These are phyloP conservation scores for Pseudogymnoascus sp. DNA, from an alignment of 2,329 filamentous ascomycete species.

Conservation along the genomic window DNA sequence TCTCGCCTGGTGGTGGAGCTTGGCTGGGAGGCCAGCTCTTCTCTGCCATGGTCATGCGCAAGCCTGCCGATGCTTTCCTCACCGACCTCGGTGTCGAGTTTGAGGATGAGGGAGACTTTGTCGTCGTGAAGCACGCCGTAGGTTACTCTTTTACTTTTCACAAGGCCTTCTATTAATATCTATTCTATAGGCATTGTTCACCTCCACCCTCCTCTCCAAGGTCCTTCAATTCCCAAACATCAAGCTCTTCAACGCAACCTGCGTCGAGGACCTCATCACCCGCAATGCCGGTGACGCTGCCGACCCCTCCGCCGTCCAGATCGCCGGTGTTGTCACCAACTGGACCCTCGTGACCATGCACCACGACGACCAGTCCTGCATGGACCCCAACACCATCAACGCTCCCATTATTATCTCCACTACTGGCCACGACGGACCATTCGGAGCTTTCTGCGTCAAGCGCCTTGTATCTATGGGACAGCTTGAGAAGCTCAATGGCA, in stretches of 20 bases:
- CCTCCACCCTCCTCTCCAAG: slow-evolving; percentile 73
- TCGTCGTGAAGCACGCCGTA: slow-evolving; percentile 82
- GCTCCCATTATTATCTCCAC: slow-evolving; percentile 81
- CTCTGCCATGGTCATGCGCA: slow-evolving; percentile 91
- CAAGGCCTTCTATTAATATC: background rate
- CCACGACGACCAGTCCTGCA: slow-evolving; percentile 85
- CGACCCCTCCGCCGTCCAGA: slow-evolving; percentile 48
- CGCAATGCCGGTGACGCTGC: slow-evolving; percentile 40
- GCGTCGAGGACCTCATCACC: slow-evolving; percentile 88
- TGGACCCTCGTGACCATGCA: slow-evolving; percentile 88
- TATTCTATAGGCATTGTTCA: slow-evolving; percentile 59
- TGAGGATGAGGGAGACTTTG: slow-evolving; percentile 80
- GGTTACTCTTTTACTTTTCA: slow-evolving; percentile 8
- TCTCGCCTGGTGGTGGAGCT: slow-evolving; percentile 79
- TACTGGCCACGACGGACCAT: slow-evolving; percentile 83
- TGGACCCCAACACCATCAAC: slow-evolving; percentile 97
- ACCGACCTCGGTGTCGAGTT: slow-evolving; percentile 73
- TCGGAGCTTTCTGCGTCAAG: slow-evolving; percentile 87
- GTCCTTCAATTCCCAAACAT: slow-evolving; percentile 81
- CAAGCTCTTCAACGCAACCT: slow-evolving; percentile 93
- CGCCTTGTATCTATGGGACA: slow-evolving; percentile 81
- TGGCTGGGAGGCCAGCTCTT: slow-evolving; percentile 94
- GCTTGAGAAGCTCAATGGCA: slow-evolving; percentile 76
- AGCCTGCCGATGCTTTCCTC: slow-evolving; percentile 80
- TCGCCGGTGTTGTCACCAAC: slow-evolving; percentile 89